A percentile compares a stretch with the other conserved stretches of the same genome.
phyloP scores from a whole-genome alignment of 139 green algal genomes.

The Chlorella sp. region DNA sequence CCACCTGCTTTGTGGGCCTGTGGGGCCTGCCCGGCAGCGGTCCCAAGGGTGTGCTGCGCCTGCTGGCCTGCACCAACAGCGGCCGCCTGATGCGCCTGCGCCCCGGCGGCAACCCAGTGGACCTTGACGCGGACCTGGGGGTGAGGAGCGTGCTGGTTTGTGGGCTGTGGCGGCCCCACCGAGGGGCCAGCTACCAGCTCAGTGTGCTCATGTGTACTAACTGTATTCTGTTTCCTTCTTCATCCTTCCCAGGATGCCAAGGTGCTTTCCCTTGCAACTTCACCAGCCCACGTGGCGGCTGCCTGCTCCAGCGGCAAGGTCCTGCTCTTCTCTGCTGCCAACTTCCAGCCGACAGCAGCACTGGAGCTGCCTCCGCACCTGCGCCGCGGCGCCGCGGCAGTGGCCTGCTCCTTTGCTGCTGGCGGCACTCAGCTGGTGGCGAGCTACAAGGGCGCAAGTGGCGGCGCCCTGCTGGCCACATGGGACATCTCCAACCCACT shows the following conservation, averaged over 20 bases:
- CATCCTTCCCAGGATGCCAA: background rate
- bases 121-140: background rate
- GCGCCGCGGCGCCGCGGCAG: no score
- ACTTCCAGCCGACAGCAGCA: background rate
- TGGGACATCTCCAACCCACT: background rate
- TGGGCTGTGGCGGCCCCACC: background rate
- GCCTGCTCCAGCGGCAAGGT: background rate
- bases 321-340: background rate
- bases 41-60: background rate
- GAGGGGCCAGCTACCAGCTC: background rate
- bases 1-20: conserved; percentile 2
- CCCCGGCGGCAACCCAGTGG: background rate
- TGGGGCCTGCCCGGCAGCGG: background rate
- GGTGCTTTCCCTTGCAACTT: background rate
- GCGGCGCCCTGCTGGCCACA: background rate
- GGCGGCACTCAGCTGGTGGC: background rate
- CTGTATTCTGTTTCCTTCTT: no score
- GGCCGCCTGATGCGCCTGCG: conserved; percentile 22
- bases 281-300: background rate
- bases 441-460: no score
- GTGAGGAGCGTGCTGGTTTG: background rate
- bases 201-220: background rate
- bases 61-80: background rate
- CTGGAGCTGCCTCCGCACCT: background rate
- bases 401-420: background rate